Base-by-base conservation (phyloP, 352 stramenopile species). In the Pythium guiyangense region DNA sequence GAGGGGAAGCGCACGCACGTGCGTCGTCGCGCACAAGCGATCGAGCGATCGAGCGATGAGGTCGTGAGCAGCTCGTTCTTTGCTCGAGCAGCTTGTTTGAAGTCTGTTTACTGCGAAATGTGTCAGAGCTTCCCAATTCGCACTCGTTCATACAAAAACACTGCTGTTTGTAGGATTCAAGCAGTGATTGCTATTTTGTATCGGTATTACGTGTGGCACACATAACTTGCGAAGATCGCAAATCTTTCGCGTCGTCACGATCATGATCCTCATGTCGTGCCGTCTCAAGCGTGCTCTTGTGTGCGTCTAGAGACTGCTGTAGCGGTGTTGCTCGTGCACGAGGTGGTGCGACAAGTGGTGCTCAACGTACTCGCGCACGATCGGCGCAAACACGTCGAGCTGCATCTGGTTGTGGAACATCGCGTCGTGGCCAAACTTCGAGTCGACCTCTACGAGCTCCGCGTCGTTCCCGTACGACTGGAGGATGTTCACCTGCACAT, bases 351-450 rank as follows among this genome's bases (percentile, higher is more conserved):
- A 50, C 35, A 92, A 68, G 58, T 86, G 62, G n/a, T 81, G 69
- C 45, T 92, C 82, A 25, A 92, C 57, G 62, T 80, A 87, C 29
- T 89, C 71, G 39, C 78, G 75, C 18, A 94, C 69, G 8, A 92
- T 62, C 35, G 80, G 70, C 25, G 78, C 67, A 57, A 94, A 89
- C 18, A 91, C 70, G 50, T 91, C 80, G 17, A 79, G 67, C 61
- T 95, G 78, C 77, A 92, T 89, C 59, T 90, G 81, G 1, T 56
- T 61, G 56, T 90, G 77, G 68, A 96, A 92, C 82, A 96, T 94
- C 48, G 87, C 63, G 59, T 96, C 87, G 63, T 96, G 87, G 34
- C 87, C 87, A 47, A 88, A 96, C 57, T 88, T 92, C 12, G 79
- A 93, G 66, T 92, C 72, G 40, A 96, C 70, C 29, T 90, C 73